Base-by-base conservation (phyloP, 2,329 filamentous ascomycete species). In the Alternaria viburni region DNA sequence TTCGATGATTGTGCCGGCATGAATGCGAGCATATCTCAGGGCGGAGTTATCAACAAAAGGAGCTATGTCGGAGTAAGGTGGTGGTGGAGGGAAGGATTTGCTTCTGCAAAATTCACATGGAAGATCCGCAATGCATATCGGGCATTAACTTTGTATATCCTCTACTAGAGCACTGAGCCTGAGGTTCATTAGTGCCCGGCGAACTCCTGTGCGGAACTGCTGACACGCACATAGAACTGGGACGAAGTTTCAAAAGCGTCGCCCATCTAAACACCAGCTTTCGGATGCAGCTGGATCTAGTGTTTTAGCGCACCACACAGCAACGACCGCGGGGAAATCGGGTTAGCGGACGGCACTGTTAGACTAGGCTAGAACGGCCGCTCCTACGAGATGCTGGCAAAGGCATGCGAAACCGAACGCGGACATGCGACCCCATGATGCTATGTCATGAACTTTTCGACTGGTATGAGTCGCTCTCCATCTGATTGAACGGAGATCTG, bases 1-100 rank as follows among this genome's bases (percentile, higher is more conserved):
- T 77, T 75, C 65, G 72, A 68, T 45, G 74, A 69, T 69, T 75
- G 74, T 65, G 75, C 67, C 76, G 75, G 73, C 77, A 78, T 79
- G 74, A 76, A 69, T 71, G 74, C 76, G 61, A 78, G 70, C 77
- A 79, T 79, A 62, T 74, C 74, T 75, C 65, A 68, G 62, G 47
- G 66, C 51, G 61, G 65, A 59, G 52, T 25, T 65, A 64, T 69
- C 68, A 66, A 65, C 63, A 57, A 61, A 65, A 68, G 69, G 64
- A 62, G 59, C 61, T 73, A 69, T 71, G 68, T 70, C 61, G 61
- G 61, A 57, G 57, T 56, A 62, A 64, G 59, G 66, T 68, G 59
- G 68, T 59, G 59, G 68, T 59, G 58, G 58, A 66, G 55, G 65
- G 68, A 63, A 70, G 59, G 65, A 71, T 63, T 68, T 57, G 67